Conservation (phyloP, 495 filamentous ascomycete species). For the Clohesyomyces aquaticus region DNA sequence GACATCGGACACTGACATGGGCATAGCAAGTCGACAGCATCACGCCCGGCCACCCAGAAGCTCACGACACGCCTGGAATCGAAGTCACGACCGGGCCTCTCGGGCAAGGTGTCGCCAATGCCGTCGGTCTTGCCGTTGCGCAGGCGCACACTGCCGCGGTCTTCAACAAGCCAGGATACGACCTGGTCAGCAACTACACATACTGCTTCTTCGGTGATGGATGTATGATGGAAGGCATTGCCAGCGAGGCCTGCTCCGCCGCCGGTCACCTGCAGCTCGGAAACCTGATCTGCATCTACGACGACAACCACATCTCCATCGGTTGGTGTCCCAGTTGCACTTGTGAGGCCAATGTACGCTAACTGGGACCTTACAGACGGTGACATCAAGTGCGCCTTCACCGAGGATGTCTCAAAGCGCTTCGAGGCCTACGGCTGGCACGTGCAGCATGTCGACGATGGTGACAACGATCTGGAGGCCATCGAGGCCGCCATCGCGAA, state of each 20-base stretch:
- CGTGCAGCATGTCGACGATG: slow-evolving; percentile 79
- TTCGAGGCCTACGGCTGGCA: slow-evolving; percentile 99
- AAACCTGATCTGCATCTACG: slow-evolving; percentile 95
- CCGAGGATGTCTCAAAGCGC: slow-evolving; percentile 92
- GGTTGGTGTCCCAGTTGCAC: slow-evolving; percentile 52
- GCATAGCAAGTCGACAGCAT: slow-evolving; percentile 80
- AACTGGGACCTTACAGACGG: slow-evolving; percentile 65
- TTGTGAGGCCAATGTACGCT: slow-evolving; percentile 21
- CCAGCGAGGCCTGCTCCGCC: slow-evolving; percentile 85
- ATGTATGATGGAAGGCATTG: slow-evolving; percentile 98
- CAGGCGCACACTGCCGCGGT: slow-evolving; percentile 84
- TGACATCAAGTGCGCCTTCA: slow-evolving; percentile 93
- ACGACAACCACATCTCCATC: slow-evolving; percentile 98
- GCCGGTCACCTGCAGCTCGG: slow-evolving; percentile 97
- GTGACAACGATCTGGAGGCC: slow-evolving; percentile 83
- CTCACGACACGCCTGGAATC: slow-evolving; percentile 92
- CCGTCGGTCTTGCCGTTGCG: slow-evolving; percentile 85
- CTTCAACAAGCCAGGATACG: slow-evolving; percentile 97
- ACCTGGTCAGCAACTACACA: slow-evolving; percentile 94
- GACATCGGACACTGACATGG: slow-evolving; percentile 19
- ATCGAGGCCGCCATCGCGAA: slow-evolving; percentile 89
- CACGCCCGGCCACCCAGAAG: slow-evolving; percentile 95
- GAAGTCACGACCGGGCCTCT: slow-evolving; percentile 82
- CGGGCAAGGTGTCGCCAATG: slow-evolving; percentile 45
- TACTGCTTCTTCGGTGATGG: slow-evolving; percentile 97